Evolutionary conservation across 1,284 basidiomycete genomes (phyloP).

Genomic region (Sphagnurus paluster): DNA sequence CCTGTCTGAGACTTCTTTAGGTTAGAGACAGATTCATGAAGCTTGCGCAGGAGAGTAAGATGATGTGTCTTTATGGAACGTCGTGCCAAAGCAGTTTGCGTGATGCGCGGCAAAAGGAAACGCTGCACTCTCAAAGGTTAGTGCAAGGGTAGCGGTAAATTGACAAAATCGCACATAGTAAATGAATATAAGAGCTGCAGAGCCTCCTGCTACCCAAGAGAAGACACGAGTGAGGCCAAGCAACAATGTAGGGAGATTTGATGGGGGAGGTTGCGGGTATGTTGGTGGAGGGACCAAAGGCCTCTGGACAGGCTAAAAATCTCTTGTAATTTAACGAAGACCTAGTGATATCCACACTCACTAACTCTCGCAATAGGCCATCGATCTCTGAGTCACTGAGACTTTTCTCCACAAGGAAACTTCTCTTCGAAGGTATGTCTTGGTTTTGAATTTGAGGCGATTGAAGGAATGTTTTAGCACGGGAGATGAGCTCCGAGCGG

Average conservation of each 20-base stretch:
- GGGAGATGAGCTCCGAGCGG: constrained; percentile 49
- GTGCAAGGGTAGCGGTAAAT: constrained; percentile 1
- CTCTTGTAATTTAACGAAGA: constrained; percentile 3
- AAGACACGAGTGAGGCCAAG: constrained; percentile 59
- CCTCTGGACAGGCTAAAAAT: constrained; percentile 46
- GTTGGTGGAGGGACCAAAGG: constrained; percentile 66
- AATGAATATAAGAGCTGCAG: constrained; percentile 53
- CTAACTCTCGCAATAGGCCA: constrained; percentile 55
- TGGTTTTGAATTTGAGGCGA: constrained; percentile 67
- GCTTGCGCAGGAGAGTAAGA: constrained; percentile 47
- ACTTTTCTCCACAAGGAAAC: constrained; percentile 74
- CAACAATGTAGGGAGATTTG: constrained; percentile 65
- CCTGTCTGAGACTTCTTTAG: constrained; percentile 55
- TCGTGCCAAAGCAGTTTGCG: constrained; percentile 58
- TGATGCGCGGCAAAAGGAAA: constrained; percentile 65
- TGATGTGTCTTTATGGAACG: constrained; percentile 61
- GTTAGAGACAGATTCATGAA: constrained; percentile 51
- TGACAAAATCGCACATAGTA: constrained; percentile 54
- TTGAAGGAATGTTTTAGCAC: constrained; percentile 61
- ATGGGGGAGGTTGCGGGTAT: constrained; percentile 71
- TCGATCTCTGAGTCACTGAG: constrained; percentile 62
- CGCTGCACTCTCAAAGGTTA: constrained; percentile 45
- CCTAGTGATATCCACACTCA: constrained; percentile 30
- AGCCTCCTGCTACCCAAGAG: constrained; percentile 67
- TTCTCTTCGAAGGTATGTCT: constrained; percentile 53